Evolutionary conservation across 768 basidiomycete genomes (phyloP), one percentile per base, ranked within the genome.

Genomic region (Tylopilus subfusipes): DNA sequence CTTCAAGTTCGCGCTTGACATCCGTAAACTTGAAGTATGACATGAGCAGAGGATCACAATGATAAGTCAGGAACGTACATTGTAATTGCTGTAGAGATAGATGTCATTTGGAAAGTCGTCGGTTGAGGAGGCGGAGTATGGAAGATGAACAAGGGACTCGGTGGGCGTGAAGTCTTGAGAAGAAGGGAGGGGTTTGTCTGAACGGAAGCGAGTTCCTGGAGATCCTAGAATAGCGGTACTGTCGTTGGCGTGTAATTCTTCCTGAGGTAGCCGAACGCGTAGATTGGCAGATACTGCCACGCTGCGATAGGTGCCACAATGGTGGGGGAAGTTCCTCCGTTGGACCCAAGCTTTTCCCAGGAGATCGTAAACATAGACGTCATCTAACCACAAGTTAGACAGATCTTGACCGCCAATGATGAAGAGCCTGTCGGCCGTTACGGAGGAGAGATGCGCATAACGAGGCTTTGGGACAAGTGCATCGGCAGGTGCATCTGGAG

Each of bases 371-470:
- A 96, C 88, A 67, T 91, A 88, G 51, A 96, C 82, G 58, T 98
- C 93, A 71, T 98, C 91, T 24, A 96, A 78, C 89, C 94, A 98
- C 45, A 87, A 86, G 64, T 96, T 96, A 61, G 82, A 83, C 57
- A 97, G 82, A 68, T 98, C 93, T 67, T 99, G 96, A 0, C 96
- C 96, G 6, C 97, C 96, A 47, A 97, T 92, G 63, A 99, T 81
- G 68, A 95, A 88, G 31, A 99, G 79, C 34, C 86, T 80, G 71
- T 90, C 86, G 18, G 87, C 80, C 12, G 91, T 88, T 40, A 98
- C 81, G 2, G 92, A 86, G 14, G 93, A 95, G 12, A 98, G 79
- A 68, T 99, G 96, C 12, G 96, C 96, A 67, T 98, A 98, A 58
- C 97, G 86, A 22, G 93, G 85, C 38, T 86, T 85, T 2, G 96